Base-by-base conservation (phyloP, 768 basidiomycete genomes). In the Dentipellis fragilis region DNA sequence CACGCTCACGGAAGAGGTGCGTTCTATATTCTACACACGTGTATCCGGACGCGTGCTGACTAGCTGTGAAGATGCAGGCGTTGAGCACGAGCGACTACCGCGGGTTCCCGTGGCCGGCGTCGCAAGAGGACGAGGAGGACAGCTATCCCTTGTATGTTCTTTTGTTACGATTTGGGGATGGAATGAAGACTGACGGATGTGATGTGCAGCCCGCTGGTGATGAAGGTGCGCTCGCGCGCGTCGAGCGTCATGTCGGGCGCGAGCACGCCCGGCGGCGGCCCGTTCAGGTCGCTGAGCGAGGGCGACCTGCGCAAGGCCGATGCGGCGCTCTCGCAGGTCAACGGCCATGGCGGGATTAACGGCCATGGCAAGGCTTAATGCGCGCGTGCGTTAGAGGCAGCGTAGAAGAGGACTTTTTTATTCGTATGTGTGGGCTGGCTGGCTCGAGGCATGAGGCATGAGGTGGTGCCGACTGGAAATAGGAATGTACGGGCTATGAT, bases 251-350 rank as follows among this genome's bases (percentile, higher is more conserved):
- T 77, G 56, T 82, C 81, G 17, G 81, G 83, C 38, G 75, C 81
- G 2, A 93, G 89, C 66, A 96, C 95, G 8, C 91, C 92, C 0
- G 94, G 91, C 1, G 89, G 87, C n/a, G 85, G 84, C 5, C 73
- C 76, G 22, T 86, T 84, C 64, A 81, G 81, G 64, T 92, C 84
- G 59, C 70, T 96, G 54, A 93, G 85, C 66, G 95, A 97, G 71
- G 76, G 83, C 52, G 95, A 98, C 68, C 70, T 98, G 62, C 78
- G 77, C 65, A 80, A 80, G 71, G 95, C 94, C 3, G 93, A 98
- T 62, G 89, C 85, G 10, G 93, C 91, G 2, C 78, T 98, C 53
- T 87, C 80, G 64, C 80, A 83, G 63, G 76, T 81, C 38, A 71
- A 70, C 42, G 67, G 62, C 14, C 40, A 51, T 21, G 29, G 29